Conservation (phyloP, 352 stramenopile species). For the Aphanomyces euteiches region DNA sequence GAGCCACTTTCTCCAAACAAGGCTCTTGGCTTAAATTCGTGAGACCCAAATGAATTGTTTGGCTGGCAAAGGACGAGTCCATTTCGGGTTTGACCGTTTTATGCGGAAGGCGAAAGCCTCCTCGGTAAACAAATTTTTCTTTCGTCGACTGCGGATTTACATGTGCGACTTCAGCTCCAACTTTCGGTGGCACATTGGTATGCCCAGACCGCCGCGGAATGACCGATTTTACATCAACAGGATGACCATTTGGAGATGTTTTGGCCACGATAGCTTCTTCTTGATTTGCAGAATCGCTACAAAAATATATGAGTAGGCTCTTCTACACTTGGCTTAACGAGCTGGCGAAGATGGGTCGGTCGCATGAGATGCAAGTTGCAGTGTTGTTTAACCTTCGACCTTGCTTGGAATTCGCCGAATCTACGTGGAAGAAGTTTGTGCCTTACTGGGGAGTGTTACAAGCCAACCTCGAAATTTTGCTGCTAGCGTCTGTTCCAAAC, state of each 20-base stretch:
- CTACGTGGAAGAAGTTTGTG: too few relatives aligned
- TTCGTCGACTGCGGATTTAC: slow-evolving; percentile 6
- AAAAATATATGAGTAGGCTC: neutral
- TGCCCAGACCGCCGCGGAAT: slow-evolving; percentile 19
- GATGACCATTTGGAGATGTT: neutral
- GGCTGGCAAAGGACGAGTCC: neutral
- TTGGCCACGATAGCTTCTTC: neutral
- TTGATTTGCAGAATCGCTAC: slow-evolving; percentile 14
- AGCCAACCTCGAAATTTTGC: too few relatives aligned
- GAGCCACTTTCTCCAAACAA: slow-evolving; percentile 21
- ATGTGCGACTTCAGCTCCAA: neutral
- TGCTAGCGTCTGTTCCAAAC: slow-evolving; percentile 7
- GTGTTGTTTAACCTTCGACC: neutral
- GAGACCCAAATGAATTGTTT: neutral
- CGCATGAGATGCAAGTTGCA: slow-evolving; percentile 29
- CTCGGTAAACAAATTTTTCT: slow-evolving; percentile 23
- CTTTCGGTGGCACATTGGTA: slow-evolving; percentile 9
- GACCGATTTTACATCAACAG: slow-evolving; percentile 14
- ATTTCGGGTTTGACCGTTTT: neutral
- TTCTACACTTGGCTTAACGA: neutral
- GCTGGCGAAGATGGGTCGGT: slow-evolving; percentile 19
- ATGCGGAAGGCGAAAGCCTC: slow-evolving; percentile 21
- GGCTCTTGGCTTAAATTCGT: slow-evolving; percentile 4
- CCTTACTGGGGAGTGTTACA: too few relatives aligned
- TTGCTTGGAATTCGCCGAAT: neutral